These are phyloP conservation scores for Alternaria angustiovoidea DNA, from an alignment of 2,329 filamentous ascomycete species.

Conservation along the genomic window DNA sequence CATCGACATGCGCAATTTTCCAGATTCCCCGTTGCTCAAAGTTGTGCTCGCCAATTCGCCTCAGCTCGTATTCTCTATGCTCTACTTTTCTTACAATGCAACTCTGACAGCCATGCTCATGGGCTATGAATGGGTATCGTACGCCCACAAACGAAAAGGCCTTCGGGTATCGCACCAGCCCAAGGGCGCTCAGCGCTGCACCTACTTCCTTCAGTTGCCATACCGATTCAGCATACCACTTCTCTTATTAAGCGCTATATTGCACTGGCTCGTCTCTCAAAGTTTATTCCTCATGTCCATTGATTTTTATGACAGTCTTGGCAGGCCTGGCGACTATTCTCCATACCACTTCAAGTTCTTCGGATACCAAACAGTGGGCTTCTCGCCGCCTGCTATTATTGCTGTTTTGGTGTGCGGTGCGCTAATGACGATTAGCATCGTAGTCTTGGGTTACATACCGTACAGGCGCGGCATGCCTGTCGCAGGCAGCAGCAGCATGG, in stretches of 20 bases:
- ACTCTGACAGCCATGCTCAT: no score
- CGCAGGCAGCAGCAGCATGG: no score
- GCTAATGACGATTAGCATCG: no score
- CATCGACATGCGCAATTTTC: no score
- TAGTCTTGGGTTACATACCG: no score
- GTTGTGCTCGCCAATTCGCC: background rate
- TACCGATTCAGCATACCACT: background rate
- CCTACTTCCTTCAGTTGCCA: background rate
- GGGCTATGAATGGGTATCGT: background rate
- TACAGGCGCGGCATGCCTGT: no score
- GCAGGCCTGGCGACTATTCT: no score
- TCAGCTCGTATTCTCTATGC: background rate
- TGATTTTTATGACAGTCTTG: slow-evolving; percentile 38
- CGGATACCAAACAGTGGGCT: no score
- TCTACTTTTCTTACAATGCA: background rate
- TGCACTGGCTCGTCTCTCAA: background rate
- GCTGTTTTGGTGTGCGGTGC: no score
- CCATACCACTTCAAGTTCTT: no score
- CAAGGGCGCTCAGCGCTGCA: background rate
- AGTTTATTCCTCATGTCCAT: background rate
- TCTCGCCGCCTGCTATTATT: no score
- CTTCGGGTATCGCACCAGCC: background rate
- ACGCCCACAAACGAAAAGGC: background rate
- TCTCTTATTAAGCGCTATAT: background rate
- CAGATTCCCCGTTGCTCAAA: no score